Conservation (phyloP, 2,329 filamentous ascomycete species). For the Aspergillus sp. region DNA sequence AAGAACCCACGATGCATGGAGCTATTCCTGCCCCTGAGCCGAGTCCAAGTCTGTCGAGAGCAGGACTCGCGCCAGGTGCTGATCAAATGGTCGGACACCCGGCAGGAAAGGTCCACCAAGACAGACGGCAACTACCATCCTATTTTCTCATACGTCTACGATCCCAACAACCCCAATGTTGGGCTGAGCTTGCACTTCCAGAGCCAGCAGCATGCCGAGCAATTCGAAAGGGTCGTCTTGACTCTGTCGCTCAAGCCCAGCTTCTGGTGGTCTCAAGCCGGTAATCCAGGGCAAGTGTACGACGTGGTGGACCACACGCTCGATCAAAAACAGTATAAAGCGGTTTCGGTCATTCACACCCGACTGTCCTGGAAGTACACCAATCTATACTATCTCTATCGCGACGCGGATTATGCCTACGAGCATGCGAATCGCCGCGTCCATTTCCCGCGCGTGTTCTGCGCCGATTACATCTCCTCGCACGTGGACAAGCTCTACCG, state of each 20-base stretch:
- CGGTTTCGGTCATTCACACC: slow-evolving; percentile 21
- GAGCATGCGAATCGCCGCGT: slow-evolving; percentile 23
- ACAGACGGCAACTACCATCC: slow-evolving; percentile 32
- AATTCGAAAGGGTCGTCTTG: slow-evolving; percentile 29
- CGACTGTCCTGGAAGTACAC: slow-evolving; percentile 25
- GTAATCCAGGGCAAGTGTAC: slow-evolving; percentile 26
- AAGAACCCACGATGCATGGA: slow-evolving; percentile 26
- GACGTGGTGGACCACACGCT: slow-evolving; percentile 26
- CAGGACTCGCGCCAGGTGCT: slow-evolving; percentile 22
- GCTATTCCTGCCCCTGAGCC: slow-evolving; percentile 29
- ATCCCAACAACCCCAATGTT: slow-evolving; percentile 30
- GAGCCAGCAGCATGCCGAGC: slow-evolving; percentile 20
- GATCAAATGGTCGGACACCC: slow-evolving; percentile 33
- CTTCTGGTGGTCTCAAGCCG: slow-evolving; percentile 26
- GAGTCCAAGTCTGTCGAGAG: slow-evolving; percentile 27
- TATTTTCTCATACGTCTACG: slow-evolving; percentile 30
- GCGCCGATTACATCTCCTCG: slow-evolving; percentile 31
- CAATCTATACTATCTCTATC: slow-evolving; percentile 30
- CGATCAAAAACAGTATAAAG: slow-evolving; percentile 33
- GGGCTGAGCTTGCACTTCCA: slow-evolving; percentile 26
- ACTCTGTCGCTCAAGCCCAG: slow-evolving; percentile 19
- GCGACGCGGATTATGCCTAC: slow-evolving; percentile 29
- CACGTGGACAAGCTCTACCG: slow-evolving; percentile 31
- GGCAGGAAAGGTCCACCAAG: slow-evolving; percentile 25
- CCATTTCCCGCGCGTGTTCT: slow-evolving; percentile 26